These are phyloP conservation scores for Brettanomyces naardenensis DNA, from an alignment of 805 yeast genomes.

Conservation along the genomic window DNA sequence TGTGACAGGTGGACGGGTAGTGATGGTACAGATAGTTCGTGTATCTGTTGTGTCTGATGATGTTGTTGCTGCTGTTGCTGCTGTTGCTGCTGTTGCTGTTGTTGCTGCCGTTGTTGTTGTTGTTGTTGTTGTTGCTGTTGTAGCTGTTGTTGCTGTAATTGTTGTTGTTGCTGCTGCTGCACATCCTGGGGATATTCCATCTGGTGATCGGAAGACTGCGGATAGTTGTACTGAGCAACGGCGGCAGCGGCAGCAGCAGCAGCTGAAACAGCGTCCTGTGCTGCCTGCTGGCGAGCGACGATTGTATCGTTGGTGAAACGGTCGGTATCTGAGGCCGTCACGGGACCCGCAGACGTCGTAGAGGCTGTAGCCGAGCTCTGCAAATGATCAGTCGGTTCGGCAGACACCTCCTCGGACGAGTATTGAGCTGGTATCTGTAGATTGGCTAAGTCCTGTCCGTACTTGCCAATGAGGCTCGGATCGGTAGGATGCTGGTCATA, in stretches of 20 bases:
- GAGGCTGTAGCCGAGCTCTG: too few species aligned
- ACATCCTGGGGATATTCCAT: constrained; percentile 2
- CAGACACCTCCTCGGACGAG: too few species aligned
- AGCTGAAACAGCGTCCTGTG: constrained; percentile 17
- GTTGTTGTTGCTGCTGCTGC: constrained; percentile 9
- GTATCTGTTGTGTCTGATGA: constrained; percentile 7
- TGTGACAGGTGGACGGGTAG: constrained; percentile 7
- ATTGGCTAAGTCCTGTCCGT: too few species aligned
- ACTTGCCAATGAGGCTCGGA: not conserved
- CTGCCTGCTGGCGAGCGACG: constrained; percentile 5
- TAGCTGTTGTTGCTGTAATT: constrained; percentile 6
- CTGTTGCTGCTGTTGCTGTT: constrained; percentile 4
- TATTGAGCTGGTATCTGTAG: too few species aligned
- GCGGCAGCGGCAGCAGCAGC: constrained; percentile 8
- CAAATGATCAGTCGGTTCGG: too few species aligned
- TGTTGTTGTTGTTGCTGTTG: too few species aligned
- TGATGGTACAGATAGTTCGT: constrained; percentile 5
- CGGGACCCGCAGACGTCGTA: too few species aligned
- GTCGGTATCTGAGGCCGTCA: too few species aligned
- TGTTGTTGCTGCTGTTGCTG: constrained; percentile 11
- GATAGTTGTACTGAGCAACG: not conserved
- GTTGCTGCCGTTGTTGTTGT: constrained; percentile 9
- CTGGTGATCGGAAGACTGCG: not conserved
- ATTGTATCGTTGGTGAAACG: not conserved
- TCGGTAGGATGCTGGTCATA: constrained; percentile 9